Evolutionary conservation across 2,329 filamentous ascomycete genomes (phyloP).

Genomic region (Ciborinia camelliae): DNA sequence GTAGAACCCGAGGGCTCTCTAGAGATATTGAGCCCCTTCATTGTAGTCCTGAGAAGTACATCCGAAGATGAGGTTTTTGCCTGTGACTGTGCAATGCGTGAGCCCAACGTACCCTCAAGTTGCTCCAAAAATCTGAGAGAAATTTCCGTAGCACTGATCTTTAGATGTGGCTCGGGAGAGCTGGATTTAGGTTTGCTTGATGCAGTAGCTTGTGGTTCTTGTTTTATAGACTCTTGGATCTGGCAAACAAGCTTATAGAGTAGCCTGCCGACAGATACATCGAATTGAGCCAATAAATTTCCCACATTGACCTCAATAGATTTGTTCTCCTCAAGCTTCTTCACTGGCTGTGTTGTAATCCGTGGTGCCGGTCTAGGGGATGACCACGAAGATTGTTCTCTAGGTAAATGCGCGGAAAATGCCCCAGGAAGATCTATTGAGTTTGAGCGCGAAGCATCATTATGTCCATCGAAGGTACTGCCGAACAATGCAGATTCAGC

Average conservation of each 20-base stretch:
- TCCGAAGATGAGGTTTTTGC: constrained; percentile 25
- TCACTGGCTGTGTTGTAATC: not conserved
- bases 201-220: constrained; percentile 16
- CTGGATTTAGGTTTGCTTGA: constrained; percentile 17
- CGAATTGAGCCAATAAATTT: constrained; percentile 34
- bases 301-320: constrained; percentile 35
- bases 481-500: constrained; percentile 20
- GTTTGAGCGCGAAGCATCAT: constrained; percentile 34
- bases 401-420: constrained; percentile 50
- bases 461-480: constrained; percentile 28
- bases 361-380: not conserved
- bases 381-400: not conserved
- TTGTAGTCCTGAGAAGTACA: constrained; percentile 33
- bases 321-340: constrained; percentile 16
- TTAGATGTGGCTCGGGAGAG: constrained; percentile 22
- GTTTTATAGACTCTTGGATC: constrained; percentile 29
- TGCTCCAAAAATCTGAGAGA: constrained; percentile 37
- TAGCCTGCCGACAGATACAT: constrained; percentile 37
- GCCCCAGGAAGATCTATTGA: constrained; percentile 57
- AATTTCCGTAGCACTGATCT: constrained; percentile 31
- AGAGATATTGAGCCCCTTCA: constrained; percentile 33
- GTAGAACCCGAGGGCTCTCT: constrained; percentile 21
- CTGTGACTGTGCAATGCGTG: constrained; percentile 17
- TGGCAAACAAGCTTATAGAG: constrained; percentile 34
- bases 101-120: constrained; percentile 32